Evolutionary conservation across 441 rosid species (phyloP).

Genomic region (Codiaeum variegatum): DNA sequence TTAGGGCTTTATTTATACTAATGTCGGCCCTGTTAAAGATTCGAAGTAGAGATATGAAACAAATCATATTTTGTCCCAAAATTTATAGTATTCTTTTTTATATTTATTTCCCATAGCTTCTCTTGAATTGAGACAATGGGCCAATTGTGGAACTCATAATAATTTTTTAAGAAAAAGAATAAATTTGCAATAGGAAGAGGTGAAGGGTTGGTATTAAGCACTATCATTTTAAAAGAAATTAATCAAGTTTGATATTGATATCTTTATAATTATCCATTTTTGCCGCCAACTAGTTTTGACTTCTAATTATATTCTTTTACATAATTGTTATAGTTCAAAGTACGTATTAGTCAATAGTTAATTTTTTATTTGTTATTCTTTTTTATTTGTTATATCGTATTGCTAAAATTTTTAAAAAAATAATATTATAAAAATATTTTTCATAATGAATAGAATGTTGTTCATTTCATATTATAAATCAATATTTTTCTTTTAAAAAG

Average conservation of each 20-base stretch:
- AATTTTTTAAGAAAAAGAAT: background rate
- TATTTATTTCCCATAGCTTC: background rate
- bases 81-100: background rate
- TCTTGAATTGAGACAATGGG: background rate
- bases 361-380: too few relatives aligned
- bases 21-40: too few relatives aligned
- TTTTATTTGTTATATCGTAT: too few relatives aligned
- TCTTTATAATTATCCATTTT: background rate
- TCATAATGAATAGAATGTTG: too few relatives aligned
- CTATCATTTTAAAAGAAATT: background rate
- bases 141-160: background rate
- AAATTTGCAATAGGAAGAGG: background rate
- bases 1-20: too few relatives aligned
- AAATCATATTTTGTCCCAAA: too few relatives aligned
- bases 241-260: slow-evolving; percentile 3
- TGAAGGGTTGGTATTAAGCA: slow-evolving; percentile 3
- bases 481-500: too few relatives aligned
- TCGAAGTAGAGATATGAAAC: too few relatives aligned
- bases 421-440: too few relatives aligned
- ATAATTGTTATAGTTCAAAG: background rate
- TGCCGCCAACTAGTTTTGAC: slow-evolving; percentile 20
- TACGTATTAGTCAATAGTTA: background rate
- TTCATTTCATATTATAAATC: too few relatives aligned
- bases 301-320: background rate
- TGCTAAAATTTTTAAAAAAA: too few relatives aligned